These are phyloP conservation scores for Codiaeum variegatum DNA, from an alignment of 441 rosid genomes.

Conservation along the genomic window DNA sequence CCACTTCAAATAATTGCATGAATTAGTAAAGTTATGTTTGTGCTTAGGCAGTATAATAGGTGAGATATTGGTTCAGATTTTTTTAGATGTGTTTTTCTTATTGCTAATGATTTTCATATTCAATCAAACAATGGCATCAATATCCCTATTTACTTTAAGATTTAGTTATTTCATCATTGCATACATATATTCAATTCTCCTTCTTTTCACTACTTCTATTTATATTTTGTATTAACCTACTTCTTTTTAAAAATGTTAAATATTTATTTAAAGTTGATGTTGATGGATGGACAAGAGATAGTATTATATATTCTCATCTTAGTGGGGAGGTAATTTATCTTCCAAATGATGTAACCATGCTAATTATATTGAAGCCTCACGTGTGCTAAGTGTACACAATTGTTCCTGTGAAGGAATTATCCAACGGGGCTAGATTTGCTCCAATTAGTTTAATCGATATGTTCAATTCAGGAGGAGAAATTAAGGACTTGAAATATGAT, in stretches of 20 bases:
- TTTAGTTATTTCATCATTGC: not conserved
- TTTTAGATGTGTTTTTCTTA: slow-evolving; percentile 53
- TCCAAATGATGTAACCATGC: slow-evolving; percentile 48
- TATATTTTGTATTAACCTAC: too few species aligned
- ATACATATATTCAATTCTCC: too few species aligned
- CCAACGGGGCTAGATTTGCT: slow-evolving; percentile 35
- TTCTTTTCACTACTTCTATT: not conserved
- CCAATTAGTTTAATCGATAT: slow-evolving; percentile 48
- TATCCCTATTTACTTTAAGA: not conserved
- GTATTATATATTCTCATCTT: slow-evolving; percentile 53
- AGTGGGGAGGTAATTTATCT: slow-evolving; percentile 56
- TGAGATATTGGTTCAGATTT: slow-evolving; percentile 44
- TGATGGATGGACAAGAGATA: slow-evolving; percentile 54
- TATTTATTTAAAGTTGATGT: slow-evolving; percentile 48
- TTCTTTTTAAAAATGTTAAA: slow-evolving; percentile 52
- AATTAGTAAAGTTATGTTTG: too few species aligned
- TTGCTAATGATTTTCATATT: slow-evolving; percentile 74
- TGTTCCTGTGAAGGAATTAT: slow-evolving; percentile 46
- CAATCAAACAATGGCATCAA: slow-evolving; percentile 55
- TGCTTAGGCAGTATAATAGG: slow-evolving; percentile 56
- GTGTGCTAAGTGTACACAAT: slow-evolving; percentile 63
- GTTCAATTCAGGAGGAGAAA: slow-evolving; percentile 63
- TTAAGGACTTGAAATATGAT: slow-evolving; percentile 42
- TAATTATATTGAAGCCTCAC: slow-evolving; percentile 50
- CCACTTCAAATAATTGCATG: not conserved